Percentiles rank a stretch among this genome's conserved stretches.
Conservation (phyloP, 306 rosid species). For the Trichosanthes truncata region DNA sequence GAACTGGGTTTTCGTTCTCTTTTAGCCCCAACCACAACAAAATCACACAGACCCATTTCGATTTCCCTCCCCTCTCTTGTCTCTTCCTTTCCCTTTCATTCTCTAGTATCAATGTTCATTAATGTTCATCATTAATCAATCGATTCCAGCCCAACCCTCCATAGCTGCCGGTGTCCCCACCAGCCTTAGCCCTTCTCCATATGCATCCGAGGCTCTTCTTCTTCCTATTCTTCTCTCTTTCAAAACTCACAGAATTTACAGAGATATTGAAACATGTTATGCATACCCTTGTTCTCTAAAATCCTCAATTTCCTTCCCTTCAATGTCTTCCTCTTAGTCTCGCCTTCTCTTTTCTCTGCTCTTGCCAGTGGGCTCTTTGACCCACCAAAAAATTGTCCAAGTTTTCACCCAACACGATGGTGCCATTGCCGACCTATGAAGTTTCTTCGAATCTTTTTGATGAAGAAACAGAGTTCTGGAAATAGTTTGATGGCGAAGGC, state of each 20-base stretch:
- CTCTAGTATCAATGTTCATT: no score
- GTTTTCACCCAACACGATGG: constrained; percentile 16
- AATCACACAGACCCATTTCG: no score
- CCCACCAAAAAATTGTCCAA: constrained; percentile 12
- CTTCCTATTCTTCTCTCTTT: background rate
- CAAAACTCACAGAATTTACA: background rate
- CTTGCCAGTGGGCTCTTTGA: background rate
- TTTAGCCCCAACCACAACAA: no score
- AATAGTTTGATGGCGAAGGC: constrained; percentile 35
- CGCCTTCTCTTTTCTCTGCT: constrained; percentile 13
- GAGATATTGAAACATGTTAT: background rate
- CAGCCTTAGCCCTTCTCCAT: no score
- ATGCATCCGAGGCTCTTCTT: no score
- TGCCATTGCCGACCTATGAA: constrained; percentile 32
- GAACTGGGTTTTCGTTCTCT: no score
- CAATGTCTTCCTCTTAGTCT: background rate
- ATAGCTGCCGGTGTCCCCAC: no score
- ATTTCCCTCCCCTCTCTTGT: no score
- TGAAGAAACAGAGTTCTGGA: constrained; percentile 40
- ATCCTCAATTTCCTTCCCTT: constrained; percentile 1
- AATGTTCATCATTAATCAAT: no score
- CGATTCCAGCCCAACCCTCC: no score
- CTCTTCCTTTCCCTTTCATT: no score
- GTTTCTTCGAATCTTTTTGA: constrained; percentile 14
- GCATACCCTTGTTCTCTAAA: constrained; percentile 5